Conservation (phyloP, 1,284 basidiomycete genomes). For the Gymnopus androsaceus region DNA sequence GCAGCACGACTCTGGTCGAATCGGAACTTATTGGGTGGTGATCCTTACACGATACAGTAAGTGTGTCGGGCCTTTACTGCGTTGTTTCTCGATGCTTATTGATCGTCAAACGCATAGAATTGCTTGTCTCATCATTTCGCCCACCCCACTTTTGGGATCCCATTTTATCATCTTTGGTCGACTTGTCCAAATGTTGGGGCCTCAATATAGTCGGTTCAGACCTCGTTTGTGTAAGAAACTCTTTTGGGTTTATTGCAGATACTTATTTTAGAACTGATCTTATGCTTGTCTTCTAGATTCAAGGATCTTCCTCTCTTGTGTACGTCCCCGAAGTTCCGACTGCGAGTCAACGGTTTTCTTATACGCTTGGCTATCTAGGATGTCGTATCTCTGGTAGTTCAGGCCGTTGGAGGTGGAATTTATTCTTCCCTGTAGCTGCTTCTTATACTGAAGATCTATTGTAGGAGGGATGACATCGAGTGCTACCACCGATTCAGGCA, state of each 20-base stretch:
- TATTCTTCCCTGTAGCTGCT: too few species aligned
- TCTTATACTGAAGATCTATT: too few species aligned
- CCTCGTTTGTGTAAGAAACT: constrained; percentile 33
- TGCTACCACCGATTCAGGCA: constrained; percentile 19
- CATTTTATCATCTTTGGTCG: constrained; percentile 52
- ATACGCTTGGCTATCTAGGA: constrained; percentile 21
- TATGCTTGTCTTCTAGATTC: constrained; percentile 32
- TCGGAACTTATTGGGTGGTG: constrained; percentile 21
- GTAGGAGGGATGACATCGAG: constrained; percentile 42
- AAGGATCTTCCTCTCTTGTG: constrained; percentile 36
- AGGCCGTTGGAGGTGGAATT: constrained; percentile 45
- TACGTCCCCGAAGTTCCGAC: background rate
- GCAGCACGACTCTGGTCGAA: constrained; percentile 39
- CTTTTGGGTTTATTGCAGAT: background rate
- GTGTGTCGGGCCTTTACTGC: background rate
- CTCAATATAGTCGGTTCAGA: constrained; percentile 40
- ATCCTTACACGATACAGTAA: constrained; percentile 40
- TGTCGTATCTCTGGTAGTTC: constrained; percentile 42
- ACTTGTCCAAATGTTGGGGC: constrained; percentile 42
- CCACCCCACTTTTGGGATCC: constrained; percentile 50
- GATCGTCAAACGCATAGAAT: constrained; percentile 31
- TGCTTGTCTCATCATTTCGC: constrained; percentile 42
- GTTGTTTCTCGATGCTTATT: background rate
- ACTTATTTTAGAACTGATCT: background rate
- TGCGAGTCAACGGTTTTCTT: background rate